Evolutionary conservation across 2,329 filamentous ascomycete genomes (phyloP).

Genomic region (Claviceps cyperi): DNA sequence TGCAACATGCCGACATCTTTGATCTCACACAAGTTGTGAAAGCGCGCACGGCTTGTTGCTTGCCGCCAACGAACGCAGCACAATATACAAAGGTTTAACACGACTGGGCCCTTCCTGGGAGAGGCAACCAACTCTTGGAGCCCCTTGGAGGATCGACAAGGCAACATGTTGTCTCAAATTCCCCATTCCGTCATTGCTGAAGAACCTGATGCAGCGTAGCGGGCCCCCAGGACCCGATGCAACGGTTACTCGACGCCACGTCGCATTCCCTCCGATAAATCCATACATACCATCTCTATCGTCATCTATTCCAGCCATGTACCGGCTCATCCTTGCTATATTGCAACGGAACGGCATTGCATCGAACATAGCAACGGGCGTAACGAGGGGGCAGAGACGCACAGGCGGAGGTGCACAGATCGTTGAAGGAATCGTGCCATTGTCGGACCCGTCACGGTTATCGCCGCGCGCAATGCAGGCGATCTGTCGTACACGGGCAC

Average conservation of each 20-base stretch:
- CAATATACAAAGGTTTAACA: too few species aligned
- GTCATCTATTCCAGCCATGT: background rate
- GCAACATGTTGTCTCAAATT: too few species aligned
- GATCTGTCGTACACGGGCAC: background rate
- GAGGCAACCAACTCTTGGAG: too few species aligned
- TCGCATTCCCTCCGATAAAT: background rate
- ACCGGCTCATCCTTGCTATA: background rate
- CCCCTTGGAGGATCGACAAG: too few species aligned
- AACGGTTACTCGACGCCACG: conserved; percentile 1
- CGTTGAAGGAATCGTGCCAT: background rate
- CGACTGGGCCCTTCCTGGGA: too few species aligned
- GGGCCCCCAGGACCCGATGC: background rate
- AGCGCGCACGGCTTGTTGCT: too few species aligned
- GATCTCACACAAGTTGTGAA: too few species aligned
- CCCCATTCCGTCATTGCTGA: too few species aligned
- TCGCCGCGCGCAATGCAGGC: background rate
- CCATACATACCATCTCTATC: background rate
- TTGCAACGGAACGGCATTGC: background rate
- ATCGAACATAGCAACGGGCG: background rate
- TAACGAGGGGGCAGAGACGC: background rate
- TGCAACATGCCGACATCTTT: too few species aligned
- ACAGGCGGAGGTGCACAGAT: background rate
- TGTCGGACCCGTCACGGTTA: background rate
- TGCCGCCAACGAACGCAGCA: too few species aligned
- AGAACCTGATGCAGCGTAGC: background rate